Evolutionary conservation across 2,329 filamentous ascomycete species (phyloP), one percentile per base, ranked within the genome.

Genomic region (Endoconidiophora laricicola): DNA sequence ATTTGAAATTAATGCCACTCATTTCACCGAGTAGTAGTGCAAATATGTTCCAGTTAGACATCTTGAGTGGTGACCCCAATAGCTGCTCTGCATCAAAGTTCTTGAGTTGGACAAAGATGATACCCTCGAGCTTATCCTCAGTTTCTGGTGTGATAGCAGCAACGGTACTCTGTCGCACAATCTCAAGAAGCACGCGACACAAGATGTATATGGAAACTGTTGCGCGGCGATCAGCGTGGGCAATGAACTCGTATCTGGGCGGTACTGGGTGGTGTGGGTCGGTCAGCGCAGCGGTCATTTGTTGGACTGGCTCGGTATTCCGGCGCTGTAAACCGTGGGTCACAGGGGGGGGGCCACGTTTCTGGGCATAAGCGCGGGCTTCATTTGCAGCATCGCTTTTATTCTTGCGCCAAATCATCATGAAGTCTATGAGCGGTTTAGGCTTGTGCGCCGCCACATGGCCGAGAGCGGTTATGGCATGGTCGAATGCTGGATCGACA

Each of bases 391-490:
- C 79, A 64, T 96, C 90, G 56, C 87, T 94, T 68, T 96, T 96
- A 56, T 79, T 85, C 65, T 95, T 96, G 50, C 91, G 80, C 91
- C 91, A 98, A 29, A 94, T 75, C 86, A 98, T 98, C 63, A 98
- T 87, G 18, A 86, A 88, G 64, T 98, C 91, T 59, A 98, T 95
- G 47, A 98, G 67, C 4, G 87, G 85, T 62, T 94, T 96, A 4
- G 93, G 93, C 61, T 93, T 94, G 57, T 88, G 83, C 53, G 86
- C 84, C 48, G 90, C 86, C 60, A 98, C 94, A 62, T 96, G 90
- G 3, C 91, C 91, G 38, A 98, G 72, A 14, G 93, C 91, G 24
- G 81, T 79, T 56, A 98, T 93, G 58, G 94, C 77, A 65, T 96
- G 90, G 63, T 98, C 91, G 61, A 98, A 98, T 9, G 78, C 79